Percentiles rank a stretch among this genome's conserved stretches.
Conservation (phyloP, 2,329 filamentous ascomycete species). For the Stemphylium beticola region DNA sequence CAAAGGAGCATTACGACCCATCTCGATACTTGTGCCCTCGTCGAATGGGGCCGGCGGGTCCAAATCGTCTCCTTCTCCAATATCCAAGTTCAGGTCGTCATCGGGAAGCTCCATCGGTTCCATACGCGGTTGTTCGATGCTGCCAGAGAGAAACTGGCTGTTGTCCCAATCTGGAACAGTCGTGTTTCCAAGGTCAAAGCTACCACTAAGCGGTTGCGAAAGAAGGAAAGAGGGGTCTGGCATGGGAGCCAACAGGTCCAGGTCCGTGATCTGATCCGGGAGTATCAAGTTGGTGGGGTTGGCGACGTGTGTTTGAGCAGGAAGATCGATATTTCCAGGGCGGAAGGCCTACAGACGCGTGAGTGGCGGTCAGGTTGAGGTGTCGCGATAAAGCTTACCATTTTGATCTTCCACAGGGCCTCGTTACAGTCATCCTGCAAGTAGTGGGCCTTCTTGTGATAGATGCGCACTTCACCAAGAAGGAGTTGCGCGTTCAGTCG, state of each 20-base stretch:
- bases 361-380: slow-evolving; percentile 15
- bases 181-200: slow-evolving; percentile 47
- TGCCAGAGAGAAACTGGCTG: slow-evolving; percentile 81
- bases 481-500: slow-evolving; percentile 92
- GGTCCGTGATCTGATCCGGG: slow-evolving; percentile 90
- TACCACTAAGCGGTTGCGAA: slow-evolving; percentile 67
- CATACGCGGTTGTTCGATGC: slow-evolving; percentile 60
- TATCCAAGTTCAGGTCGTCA: slow-evolving; percentile 67
- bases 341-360: slow-evolving; percentile 73
- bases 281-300: slow-evolving; percentile 87
- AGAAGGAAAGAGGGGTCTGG: slow-evolving; percentile 87
- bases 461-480: slow-evolving; percentile 95
- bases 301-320: slow-evolving; percentile 74
- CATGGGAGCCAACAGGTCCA: slow-evolving; percentile 78
- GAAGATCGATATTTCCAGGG: slow-evolving; percentile 93
- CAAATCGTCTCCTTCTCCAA: slow-evolving; percentile 59
- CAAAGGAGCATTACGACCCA: slow-evolving; percentile 82
- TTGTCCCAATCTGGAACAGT: slow-evolving; percentile 62
- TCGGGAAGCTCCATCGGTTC: slow-evolving; percentile 49
- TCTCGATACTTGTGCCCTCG: slow-evolving; percentile 72
- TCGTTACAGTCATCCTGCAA: slow-evolving; percentile 97
- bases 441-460: slow-evolving; percentile 96
- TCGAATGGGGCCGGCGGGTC: slow-evolving; percentile 30
- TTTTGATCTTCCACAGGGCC: slow-evolving; percentile 96
- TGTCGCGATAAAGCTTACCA: slow-evolving; percentile 64